A percentile compares a stretch with the other conserved stretches of the same genome.
phyloP scores from a whole-genome alignment of 2,329 filamentous ascomycete species.

The Penicillium sp. region DNA sequence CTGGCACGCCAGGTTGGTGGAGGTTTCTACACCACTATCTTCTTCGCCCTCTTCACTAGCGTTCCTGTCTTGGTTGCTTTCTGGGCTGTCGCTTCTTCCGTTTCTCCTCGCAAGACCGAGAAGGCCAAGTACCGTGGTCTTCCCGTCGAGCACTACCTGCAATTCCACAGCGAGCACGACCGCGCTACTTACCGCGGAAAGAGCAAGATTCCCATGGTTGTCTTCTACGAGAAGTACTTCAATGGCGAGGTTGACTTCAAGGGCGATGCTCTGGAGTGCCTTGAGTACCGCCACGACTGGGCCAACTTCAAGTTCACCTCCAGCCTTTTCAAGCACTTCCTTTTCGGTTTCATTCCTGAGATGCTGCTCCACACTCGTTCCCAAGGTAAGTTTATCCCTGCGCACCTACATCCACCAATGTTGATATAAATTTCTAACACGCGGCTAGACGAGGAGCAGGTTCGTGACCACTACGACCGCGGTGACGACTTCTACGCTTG shows the following conservation, averaged over 20 bases:
- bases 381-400: conserved; percentile 63
- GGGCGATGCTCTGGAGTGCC: conserved; percentile 80
- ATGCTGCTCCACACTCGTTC: conserved; percentile 89
- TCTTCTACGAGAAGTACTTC: conserved; percentile 98
- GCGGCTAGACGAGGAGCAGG: conserved; percentile 84
- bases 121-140: conserved; percentile 85
- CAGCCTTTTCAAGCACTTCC: conserved; percentile 81
- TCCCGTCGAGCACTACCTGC: conserved; percentile 81
- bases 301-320: conserved; percentile 89
- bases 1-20: conserved; percentile 80
- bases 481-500: conserved; percentile 98
- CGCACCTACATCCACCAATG: background rate
- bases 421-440: background rate
- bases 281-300: conserved; percentile 98
- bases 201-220: conserved; percentile 63
- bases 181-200: conserved; percentile 50
- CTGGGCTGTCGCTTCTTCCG: conserved; percentile 77
- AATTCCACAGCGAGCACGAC: conserved; percentile 50
- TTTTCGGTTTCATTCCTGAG: conserved; percentile 85
- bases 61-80: conserved; percentile 78
- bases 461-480: conserved; percentile 95
- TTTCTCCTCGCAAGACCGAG: conserved; percentile 88
- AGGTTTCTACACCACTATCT: conserved; percentile 81
- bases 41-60: conserved; percentile 77
- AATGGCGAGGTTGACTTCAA: conserved; percentile 94